These are phyloP conservation scores for Penicillium sp. DNA, from an alignment of 2,329 filamentous ascomycete genomes.

Conservation along the genomic window DNA sequence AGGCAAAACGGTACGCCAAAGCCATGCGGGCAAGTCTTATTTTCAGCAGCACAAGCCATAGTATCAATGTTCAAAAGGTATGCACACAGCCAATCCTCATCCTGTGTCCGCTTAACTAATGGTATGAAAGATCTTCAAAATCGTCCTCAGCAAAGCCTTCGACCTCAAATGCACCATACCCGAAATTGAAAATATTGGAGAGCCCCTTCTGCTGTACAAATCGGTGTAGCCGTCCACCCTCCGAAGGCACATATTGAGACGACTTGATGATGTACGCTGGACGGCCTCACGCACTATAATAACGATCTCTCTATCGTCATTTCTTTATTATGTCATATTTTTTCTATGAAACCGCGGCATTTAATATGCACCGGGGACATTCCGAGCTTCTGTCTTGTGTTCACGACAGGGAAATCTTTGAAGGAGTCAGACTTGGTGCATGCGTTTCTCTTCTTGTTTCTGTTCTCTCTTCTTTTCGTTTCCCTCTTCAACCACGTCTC, in stretches of 20 bases:
- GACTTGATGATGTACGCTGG: constrained; percentile 30
- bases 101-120: neutral
- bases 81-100: constrained; percentile 15
- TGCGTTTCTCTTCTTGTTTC: constrained; percentile 1
- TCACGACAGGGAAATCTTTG: neutral
- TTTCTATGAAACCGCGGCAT: neutral
- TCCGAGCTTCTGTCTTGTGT: constrained; percentile 4
- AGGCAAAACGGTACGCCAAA: constrained; percentile 94
- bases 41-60: constrained; percentile 98
- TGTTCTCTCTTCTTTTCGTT: constrained; percentile 14
- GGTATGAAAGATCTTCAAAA: constrained; percentile 85
- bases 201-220: constrained; percentile 89
- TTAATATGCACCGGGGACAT: neutral
- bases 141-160: constrained; percentile 96
- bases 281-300: constrained; percentile 31
- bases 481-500: constrained; percentile 15
- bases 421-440: constrained; percentile 8
- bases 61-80: constrained; percentile 99
- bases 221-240: constrained; percentile 37
- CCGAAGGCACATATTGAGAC: constrained; percentile 12
- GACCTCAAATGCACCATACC: constrained; percentile 98
- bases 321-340: constrained; percentile 16
- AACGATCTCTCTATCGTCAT: constrained; percentile 10
- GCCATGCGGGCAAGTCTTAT: constrained; percentile 97
- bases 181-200: constrained; percentile 96